Percentiles rank a stretch among this genome's conserved stretches.
phyloP scores from a whole-genome alignment of 805 yeast species.

The Tetrapisispora namnaoensis region DNA sequence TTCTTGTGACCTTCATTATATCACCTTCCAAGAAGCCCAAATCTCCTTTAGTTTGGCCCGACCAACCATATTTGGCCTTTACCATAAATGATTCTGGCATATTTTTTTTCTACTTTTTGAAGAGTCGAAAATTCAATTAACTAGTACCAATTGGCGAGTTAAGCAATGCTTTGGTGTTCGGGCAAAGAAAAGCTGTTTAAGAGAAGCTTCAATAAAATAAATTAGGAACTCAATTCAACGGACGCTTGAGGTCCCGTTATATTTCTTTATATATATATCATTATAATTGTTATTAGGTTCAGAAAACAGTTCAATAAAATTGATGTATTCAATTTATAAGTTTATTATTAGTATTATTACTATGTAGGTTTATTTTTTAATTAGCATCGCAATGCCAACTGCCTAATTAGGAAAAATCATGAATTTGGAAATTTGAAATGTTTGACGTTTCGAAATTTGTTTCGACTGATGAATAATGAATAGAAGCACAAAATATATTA shows the following conservation, averaged over 20 bases:
- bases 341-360: too few relatives aligned
- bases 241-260: too few relatives aligned
- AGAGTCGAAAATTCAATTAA: too few relatives aligned
- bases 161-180: too few relatives aligned
- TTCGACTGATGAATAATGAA: too few relatives aligned
- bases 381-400: conserved; percentile 1
- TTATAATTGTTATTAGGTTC: neutral
- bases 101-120: neutral
- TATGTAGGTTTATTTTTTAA: neutral
- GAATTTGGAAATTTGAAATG: neutral
- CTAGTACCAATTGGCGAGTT: neutral
- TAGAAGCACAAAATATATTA: neutral
- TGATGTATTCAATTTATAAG: neutral
- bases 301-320: neutral
- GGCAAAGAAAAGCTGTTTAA: too few relatives aligned
- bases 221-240: too few relatives aligned
- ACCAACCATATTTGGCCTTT: conserved; percentile 83
- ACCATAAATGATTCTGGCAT: conserved; percentile 53
- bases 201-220: too few relatives aligned
- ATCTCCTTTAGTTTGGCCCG: conserved; percentile 83
- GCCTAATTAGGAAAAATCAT: conserved; percentile 1
- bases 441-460: neutral
- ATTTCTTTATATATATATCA: too few relatives aligned
- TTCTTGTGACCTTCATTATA: conserved; percentile 70
- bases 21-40: conserved; percentile 93